phyloP scores from a whole-genome alignment of 768 basidiomycete species.

The Leccinum subgranulosum region DNA sequence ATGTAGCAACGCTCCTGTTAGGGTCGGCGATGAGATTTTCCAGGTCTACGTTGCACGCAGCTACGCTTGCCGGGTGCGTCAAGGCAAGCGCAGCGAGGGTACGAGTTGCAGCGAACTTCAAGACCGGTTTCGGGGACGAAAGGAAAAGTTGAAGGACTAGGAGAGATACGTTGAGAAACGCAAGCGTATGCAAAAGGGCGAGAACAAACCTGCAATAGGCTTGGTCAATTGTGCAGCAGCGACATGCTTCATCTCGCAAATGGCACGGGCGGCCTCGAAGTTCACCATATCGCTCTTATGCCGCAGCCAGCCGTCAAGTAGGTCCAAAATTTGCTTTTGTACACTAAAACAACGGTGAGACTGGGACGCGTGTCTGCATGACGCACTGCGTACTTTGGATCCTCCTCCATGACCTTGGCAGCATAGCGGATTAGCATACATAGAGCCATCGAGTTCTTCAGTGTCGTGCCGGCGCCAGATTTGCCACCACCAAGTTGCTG shows the following conservation, averaged over 20 bases:
- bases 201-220: conserved; percentile 75
- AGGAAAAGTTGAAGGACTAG: conserved; percentile 93
- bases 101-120: conserved; percentile 97
- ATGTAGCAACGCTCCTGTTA: conserved; percentile 96
- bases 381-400: conserved; percentile 78
- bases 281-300: conserved; percentile 99
- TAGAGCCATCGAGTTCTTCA: conserved; percentile 95
- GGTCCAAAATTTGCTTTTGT: conserved; percentile 89
- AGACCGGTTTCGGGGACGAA: conserved; percentile 88
- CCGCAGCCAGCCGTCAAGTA: conserved; percentile 90
- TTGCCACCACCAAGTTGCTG: conserved; percentile 93
- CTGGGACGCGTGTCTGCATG: background rate
- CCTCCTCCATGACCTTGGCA: conserved; percentile 98
- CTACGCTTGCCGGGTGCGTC: conserved; percentile 81
- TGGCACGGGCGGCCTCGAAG: conserved; percentile 94
- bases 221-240: conserved; percentile 74
- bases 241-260: conserved; percentile 93
- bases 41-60: conserved; percentile 92
- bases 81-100: conserved; percentile 89
- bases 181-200: background rate
- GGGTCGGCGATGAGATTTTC: conserved; percentile 95
- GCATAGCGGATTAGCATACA: conserved; percentile 99
- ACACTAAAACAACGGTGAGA: conserved; percentile 46
- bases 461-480: conserved; percentile 73
- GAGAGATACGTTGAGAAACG: conserved; percentile 7